Conservation (phyloP, 805 yeast species). For the Huiozyma naganishii region DNA sequence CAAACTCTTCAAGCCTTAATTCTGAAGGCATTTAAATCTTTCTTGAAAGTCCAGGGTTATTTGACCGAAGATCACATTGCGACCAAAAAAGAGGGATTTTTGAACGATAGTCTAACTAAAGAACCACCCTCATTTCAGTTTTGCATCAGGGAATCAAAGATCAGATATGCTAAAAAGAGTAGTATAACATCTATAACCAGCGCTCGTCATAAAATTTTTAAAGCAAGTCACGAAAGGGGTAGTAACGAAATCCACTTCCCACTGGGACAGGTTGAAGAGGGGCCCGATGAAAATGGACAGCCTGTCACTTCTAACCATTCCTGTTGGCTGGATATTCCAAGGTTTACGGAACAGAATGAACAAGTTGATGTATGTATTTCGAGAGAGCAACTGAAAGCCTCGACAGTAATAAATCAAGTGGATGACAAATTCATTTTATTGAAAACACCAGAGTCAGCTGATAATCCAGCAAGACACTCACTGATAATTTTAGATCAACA, state of each 20-base stretch:
- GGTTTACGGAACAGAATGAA: not conserved
- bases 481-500: slow-evolving; percentile 63
- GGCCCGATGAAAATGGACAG: not conserved
- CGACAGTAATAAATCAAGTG: slow-evolving; percentile 43
- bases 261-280: too few relatives aligned
- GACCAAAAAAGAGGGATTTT: too few relatives aligned
- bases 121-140: too few relatives aligned
- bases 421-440: slow-evolving; percentile 54
- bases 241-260: too few relatives aligned
- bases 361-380: not conserved
- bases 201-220: too few relatives aligned
- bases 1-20: slow-evolving; percentile 26
- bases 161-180: too few relatives aligned
- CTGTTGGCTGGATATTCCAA: slow-evolving; percentile 7
- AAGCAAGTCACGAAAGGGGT: too few relatives aligned
- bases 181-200: too few relatives aligned
- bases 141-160: too few relatives aligned
- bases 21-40: slow-evolving; percentile 22
- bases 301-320: not conserved
- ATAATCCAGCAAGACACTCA: slow-evolving; percentile 3
- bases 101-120: too few relatives aligned
- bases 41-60: slow-evolving; percentile 19
- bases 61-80: not conserved
- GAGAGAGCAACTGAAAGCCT: slow-evolving; percentile 14
- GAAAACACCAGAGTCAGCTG: slow-evolving; percentile 7